A percentile compares a stretch with the other conserved stretches of the same genome.
phyloP scores from a whole-genome alignment of 108 stramenopile genomes.

The Cyclotella cryptica region DNA sequence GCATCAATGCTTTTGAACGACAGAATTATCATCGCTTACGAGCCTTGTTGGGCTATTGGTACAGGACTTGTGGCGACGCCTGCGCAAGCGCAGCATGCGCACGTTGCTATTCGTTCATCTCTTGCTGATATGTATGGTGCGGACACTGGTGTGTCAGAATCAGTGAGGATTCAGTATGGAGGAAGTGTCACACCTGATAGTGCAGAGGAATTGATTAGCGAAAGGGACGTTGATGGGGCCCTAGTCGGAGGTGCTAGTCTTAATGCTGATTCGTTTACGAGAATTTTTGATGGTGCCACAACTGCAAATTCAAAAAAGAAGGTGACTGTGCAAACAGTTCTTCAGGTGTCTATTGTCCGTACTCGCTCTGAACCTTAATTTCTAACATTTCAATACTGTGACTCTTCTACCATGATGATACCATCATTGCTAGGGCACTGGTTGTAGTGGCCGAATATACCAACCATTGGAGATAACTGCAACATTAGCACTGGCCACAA shows the following conservation, averaged over 20 bases:
- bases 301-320: conserved; percentile 15
- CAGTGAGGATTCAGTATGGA: conserved; percentile 68
- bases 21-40: conserved; percentile 83
- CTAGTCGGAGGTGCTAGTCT: conserved; percentile 77
- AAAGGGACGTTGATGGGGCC: conserved; percentile 75
- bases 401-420: no score
- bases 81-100: conserved; percentile 66
- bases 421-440: background rate
- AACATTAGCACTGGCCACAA: conserved; percentile 45
- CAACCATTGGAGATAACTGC: conserved; percentile 25
- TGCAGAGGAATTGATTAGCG: conserved; percentile 55
- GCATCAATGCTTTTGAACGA: conserved; percentile 28
- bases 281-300: conserved; percentile 68
- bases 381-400: background rate
- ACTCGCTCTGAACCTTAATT: background rate
- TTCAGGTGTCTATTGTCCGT: conserved; percentile 7
- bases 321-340: conserved; percentile 13
- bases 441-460: background rate
- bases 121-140: conserved; percentile 45
- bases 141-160: conserved; percentile 24
- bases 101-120: conserved; percentile 54
- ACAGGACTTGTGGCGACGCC: conserved; percentile 92
- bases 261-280: conserved; percentile 72
- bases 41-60: conserved; percentile 97
- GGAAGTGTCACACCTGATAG: conserved; percentile 71